A percentile compares a stretch with the other conserved stretches of the same genome.
These are phyloP conservation scores for Plasmodium coatneyi DNA, from an alignment of 169 alveolate species.

Conservation along the genomic window DNA sequence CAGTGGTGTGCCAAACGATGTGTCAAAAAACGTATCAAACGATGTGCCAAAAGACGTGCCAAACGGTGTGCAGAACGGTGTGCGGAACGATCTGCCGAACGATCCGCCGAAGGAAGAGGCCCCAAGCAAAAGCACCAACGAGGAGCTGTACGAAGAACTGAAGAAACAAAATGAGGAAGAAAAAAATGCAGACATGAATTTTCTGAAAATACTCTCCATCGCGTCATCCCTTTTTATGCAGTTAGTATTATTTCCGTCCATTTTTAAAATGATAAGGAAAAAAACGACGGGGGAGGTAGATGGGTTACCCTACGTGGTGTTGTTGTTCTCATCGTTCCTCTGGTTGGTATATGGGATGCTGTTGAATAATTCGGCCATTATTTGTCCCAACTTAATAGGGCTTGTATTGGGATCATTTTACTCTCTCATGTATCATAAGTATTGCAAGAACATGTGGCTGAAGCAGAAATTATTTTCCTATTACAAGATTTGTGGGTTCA, in stretches of 20 bases:
- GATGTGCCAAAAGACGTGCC: neutral
- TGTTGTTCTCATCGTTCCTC: conserved; percentile 78
- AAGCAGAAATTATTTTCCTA: conserved; percentile 27
- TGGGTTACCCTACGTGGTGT: conserved; percentile 76
- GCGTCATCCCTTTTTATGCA: conserved; percentile 80
- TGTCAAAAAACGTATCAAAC: neutral
- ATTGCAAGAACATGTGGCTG: conserved; percentile 55
- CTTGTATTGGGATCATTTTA: conserved; percentile 56
- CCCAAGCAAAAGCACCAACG: neutral
- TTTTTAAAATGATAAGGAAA: conserved; percentile 78
- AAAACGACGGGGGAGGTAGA: conserved; percentile 79
- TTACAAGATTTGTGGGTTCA: conserved; percentile 40
- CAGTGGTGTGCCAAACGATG: neutral
- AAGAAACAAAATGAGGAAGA: neutral
- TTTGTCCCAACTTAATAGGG: conserved; percentile 79
- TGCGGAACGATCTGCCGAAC: neutral
- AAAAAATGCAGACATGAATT: conserved; percentile 14
- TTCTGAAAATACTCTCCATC: conserved; percentile 77
- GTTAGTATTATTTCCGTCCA: conserved; percentile 77
- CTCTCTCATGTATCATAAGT: conserved; percentile 26
- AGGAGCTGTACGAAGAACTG: conserved; percentile 16
- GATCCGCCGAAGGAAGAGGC: neutral
- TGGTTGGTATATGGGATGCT: conserved; percentile 82
- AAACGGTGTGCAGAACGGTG: neutral
- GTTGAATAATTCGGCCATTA: conserved; percentile 75